Evolutionary conservation across 163 green algal species (phyloP), one percentile per base, ranked within the genome.

Genomic region (Prototheca cutis): DNA sequence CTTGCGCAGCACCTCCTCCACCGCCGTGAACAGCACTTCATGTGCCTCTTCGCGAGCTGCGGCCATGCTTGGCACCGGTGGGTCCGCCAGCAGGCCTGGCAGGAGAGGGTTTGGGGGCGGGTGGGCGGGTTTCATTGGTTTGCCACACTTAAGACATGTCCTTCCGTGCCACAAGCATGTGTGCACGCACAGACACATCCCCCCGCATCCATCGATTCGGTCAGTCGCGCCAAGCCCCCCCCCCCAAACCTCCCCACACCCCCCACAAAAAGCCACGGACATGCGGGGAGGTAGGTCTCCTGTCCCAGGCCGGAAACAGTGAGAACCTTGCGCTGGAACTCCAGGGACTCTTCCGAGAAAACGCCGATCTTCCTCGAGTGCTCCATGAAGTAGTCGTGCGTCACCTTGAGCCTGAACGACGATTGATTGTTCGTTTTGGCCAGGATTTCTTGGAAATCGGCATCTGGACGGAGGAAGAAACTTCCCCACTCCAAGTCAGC

Each of bases 271-370:
- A n/a, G n/a, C 36, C 36, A 30, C 53, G 48, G 51, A 73, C 55
- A 40, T 36, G 74, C 70, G 1, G 90, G 90, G 58, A 97, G 70
- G 68, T 94, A 95, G 0, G 90, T 96, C 34, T 93, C 61, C 32
- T 91, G 68, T 2, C 90, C 89, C 57, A 98, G 68, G 3, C 90
- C 90, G 23, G 83, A 91, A 10, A 80, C 71, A 6, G 65, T 29
- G 53, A 95, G 56, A 30, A 98, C 88, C 56, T 92, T 94, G 48
- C 84, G 64, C 75, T 96, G 90, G 61, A 97, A 97, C 23, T 78
- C 63, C 47, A 97, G 53, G 15, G 53, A 70, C 48, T 83, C 65
- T 18, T 74, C 48, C 31, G 59, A 71, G 58, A 87, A 89, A 23
- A 28, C 47, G 23, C 63, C 58, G n/a, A 65, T 77, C 58, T 56